A percentile compares a stretch with the other conserved stretches of the same genome.
These are phyloP conservation scores for Psilocybe cubensis DNA, from an alignment of 768 basidiomycete species.

Conservation along the genomic window DNA sequence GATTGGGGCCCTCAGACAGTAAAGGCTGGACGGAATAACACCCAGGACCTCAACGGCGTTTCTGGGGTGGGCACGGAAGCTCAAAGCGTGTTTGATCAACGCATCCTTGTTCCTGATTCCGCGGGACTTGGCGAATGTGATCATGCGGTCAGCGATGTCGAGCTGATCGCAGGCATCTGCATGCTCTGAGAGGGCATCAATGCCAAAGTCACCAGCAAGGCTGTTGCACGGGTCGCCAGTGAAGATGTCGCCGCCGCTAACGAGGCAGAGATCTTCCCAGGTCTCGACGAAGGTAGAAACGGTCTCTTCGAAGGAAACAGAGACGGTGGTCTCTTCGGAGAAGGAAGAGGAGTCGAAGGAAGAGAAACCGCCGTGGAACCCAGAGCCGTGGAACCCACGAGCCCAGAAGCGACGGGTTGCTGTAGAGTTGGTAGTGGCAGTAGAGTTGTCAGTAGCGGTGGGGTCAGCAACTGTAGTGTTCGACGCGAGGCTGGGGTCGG, in stretches of 20 bases:
- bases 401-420: slow-evolving; percentile 23
- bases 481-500: slow-evolving; percentile 13
- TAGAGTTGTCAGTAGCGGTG: slow-evolving; percentile 16
- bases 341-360: slow-evolving; percentile 14
- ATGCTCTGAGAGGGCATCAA: slow-evolving; percentile 47
- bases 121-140: slow-evolving; percentile 49
- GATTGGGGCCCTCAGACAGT: slow-evolving; percentile 42
- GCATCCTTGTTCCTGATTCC: slow-evolving; percentile 41
- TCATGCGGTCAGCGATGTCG: slow-evolving; percentile 51
- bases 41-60: slow-evolving; percentile 47
- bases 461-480: slow-evolving; percentile 17
- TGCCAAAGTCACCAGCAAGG: slow-evolving; percentile 41
- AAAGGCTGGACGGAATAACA: slow-evolving; percentile 47
- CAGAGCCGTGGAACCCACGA: slow-evolving; percentile 9
- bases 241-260: slow-evolving; percentile 44
- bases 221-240: slow-evolving; percentile 44
- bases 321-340: slow-evolving; percentile 13
- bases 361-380: slow-evolving; percentile 1
- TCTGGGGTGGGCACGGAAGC: slow-evolving; percentile 46
- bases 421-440: slow-evolving; percentile 12
- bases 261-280: slow-evolving; percentile 50
- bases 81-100: slow-evolving; percentile 45
- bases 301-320: slow-evolving; percentile 29
- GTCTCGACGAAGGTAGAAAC: slow-evolving; percentile 33
- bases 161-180: slow-evolving; percentile 54